Conservation (phyloP, 768 basidiomycete species). For the Paxillus involutus region DNA sequence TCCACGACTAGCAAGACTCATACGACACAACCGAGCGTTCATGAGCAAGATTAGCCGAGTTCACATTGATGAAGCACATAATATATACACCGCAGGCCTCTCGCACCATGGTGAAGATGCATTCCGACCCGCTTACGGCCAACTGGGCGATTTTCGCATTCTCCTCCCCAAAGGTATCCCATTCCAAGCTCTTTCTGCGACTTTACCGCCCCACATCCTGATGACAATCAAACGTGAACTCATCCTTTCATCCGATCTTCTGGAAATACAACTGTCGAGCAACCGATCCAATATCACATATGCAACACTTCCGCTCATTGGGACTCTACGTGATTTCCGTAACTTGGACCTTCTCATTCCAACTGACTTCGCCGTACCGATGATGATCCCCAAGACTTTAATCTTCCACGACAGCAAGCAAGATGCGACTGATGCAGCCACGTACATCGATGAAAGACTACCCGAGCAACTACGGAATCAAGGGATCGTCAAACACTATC, state of each 20-base stretch:
- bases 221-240: background rate
- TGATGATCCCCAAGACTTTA: constrained; percentile 3
- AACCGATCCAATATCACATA: background rate
- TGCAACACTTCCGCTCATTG: background rate
- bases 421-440: constrained; percentile 7
- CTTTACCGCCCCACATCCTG: background rate
- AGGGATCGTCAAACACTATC: constrained; percentile 26
- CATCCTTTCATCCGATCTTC: background rate
- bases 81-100: background rate
- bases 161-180: background rate
- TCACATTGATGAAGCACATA: background rate
- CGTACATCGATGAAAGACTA: constrained; percentile 12
- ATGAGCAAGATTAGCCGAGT: background rate
- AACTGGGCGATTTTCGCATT: background rate
- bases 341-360: background rate
- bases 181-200: constrained; percentile 4
- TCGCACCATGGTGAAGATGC: background rate
- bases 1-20: too few relatives aligned
- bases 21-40: too few relatives aligned
- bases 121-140: constrained; percentile 1
- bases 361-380: background rate
- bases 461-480: constrained; percentile 4
- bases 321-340: background rate
- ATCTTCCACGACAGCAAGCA: constrained; percentile 17
- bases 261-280: background rate